Conservation (phyloP, 768 basidiomycete species). For the Artomyces pyxidatus region DNA sequence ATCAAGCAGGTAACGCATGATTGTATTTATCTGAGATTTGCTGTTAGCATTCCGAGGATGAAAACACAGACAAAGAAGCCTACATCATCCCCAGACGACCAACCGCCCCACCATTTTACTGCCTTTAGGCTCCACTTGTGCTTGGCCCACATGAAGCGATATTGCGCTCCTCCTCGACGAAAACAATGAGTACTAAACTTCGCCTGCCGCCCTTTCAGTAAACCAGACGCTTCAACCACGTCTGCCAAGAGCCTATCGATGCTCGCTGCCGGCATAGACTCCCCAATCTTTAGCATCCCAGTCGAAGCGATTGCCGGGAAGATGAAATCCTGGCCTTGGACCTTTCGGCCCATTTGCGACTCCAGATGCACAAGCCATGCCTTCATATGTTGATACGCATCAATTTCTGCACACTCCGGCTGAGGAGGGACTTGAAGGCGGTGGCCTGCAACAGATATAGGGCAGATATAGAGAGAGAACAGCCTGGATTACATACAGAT, state of each 20-base stretch:
- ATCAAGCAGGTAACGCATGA: slow-evolving; percentile 25
- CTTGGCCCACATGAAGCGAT: slow-evolving; percentile 22
- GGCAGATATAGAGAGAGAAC: not conserved
- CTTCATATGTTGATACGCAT: not conserved
- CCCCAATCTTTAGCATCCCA: not conserved
- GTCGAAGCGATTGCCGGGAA: not conserved
- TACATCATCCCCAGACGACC: slow-evolving; percentile 19
- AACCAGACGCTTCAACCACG: slow-evolving; percentile 11
- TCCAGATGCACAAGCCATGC: not conserved
- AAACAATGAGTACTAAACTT: slow-evolving; percentile 23
- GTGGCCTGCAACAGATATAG: not conserved
- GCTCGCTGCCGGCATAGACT: not conserved
- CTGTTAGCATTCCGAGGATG: slow-evolving; percentile 11
- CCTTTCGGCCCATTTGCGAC: not conserved
- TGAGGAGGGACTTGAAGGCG: not conserved
- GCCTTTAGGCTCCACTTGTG: slow-evolving; percentile 22
- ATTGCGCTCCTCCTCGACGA: slow-evolving; percentile 22
- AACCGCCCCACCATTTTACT: slow-evolving; percentile 24
- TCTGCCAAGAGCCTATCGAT: not conserved
- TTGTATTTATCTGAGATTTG: slow-evolving; percentile 2
- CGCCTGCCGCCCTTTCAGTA: slow-evolving; percentile 10
- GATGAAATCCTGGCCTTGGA: not conserved
- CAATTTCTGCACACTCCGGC: not conserved
- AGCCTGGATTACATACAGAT: not conserved
- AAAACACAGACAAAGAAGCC: slow-evolving; percentile 3